A percentile compares a stretch with the other conserved stretches of the same genome.
Evolutionary conservation across 768 basidiomycete species (phyloP).

Genomic region (Auricularia cornea): DNA sequence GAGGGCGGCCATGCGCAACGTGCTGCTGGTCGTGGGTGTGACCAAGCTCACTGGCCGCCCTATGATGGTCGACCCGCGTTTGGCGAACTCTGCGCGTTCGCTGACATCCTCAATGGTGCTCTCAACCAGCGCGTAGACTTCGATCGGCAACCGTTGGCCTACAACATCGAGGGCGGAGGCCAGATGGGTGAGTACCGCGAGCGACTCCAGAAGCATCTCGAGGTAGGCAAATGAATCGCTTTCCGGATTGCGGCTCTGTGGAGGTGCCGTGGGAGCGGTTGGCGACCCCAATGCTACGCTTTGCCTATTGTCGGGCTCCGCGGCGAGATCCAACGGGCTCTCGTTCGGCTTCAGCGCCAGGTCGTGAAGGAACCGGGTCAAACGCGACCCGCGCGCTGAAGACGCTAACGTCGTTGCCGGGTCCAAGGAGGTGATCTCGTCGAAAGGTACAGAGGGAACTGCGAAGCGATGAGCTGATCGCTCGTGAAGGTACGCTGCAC

Average conservation of each 20-base stretch:
- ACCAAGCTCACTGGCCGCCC: not conserved
- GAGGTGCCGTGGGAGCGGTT: conserved; percentile 15
- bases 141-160: conserved; percentile 70
- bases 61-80: conserved; percentile 24
- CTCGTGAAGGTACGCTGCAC: conserved; percentile 21
- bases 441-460: conserved; percentile 65
- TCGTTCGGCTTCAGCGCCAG: conserved; percentile 70
- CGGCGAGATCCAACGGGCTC: conserved; percentile 53
- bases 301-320: conserved; percentile 27
- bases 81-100: conserved; percentile 78
- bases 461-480: not conserved
- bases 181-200: conserved; percentile 83
- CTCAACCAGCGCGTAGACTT: conserved; percentile 81
- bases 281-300: conserved; percentile 9
- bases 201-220: conserved; percentile 86
- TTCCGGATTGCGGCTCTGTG: conserved; percentile 60
- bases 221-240: conserved; percentile 89
- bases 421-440: conserved; percentile 31
- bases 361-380: conserved; percentile 55
- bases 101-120: conserved; percentile 83
- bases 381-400: conserved; percentile 31
- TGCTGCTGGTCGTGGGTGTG: conserved; percentile 11
- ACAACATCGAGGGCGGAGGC: conserved; percentile 77
- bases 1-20: conserved; percentile 59
- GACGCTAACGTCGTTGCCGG: conserved; percentile 6